phyloP scores from a whole-genome alignment of 225 moss, liverwort and hornwort genomes.

The Takakia lepidozioides region DNA sequence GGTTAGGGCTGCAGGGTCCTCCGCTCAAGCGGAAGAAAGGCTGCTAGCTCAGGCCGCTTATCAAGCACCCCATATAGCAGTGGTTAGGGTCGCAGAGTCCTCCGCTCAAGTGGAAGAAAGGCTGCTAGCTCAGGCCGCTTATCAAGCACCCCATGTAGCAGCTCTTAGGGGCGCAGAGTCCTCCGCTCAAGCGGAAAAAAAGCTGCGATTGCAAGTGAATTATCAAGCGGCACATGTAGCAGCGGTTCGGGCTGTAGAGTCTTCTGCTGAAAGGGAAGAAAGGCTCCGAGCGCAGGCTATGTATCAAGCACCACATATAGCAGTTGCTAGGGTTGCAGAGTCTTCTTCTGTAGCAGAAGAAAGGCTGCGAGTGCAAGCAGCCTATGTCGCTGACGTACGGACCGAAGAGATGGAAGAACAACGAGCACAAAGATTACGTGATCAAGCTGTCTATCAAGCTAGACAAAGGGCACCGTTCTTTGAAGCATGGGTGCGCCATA shows the following conservation, averaged over 20 bases:
- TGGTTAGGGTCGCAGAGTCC: not conserved
- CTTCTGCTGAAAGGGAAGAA: not conserved
- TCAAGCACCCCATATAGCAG: too few relatives aligned
- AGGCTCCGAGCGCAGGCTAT: not conserved
- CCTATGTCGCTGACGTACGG: not conserved
- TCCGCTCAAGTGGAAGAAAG: not conserved
- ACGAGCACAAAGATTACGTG: not conserved
- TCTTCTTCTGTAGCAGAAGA: not conserved
- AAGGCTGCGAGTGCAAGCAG: not conserved
- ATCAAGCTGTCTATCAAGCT: conserved; percentile 4
- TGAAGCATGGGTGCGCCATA: not conserved
- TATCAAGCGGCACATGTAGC: not conserved
- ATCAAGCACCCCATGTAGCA: not conserved
- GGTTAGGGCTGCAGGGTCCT: too few relatives aligned
- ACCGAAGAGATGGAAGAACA: not conserved
- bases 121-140: not conserved
- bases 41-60: too few relatives aligned
- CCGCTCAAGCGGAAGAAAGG: too few relatives aligned
- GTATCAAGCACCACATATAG: not conserved
- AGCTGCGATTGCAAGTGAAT: not conserved
- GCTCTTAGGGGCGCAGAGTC: not conserved
- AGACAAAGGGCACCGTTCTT: not conserved
- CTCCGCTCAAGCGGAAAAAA: not conserved
- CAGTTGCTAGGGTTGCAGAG: too few relatives aligned
- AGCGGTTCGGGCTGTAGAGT: too few relatives aligned